Conservation (phyloP, 495 filamentous ascomycete genomes). For the Aspergillus coremiiformis region DNA sequence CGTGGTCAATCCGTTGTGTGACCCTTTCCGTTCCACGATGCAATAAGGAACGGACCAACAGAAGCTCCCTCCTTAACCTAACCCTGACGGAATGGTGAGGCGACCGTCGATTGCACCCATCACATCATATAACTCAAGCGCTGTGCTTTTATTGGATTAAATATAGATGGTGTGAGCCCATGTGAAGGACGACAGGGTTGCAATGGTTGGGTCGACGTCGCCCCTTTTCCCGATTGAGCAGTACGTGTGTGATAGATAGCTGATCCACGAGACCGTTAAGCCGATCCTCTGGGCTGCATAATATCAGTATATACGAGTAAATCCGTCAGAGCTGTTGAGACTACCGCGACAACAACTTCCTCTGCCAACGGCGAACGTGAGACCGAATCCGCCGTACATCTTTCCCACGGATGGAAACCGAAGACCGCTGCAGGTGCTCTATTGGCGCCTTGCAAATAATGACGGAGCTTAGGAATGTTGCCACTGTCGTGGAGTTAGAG, state of each 20-base stretch:
- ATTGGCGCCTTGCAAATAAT: constrained; percentile 19
- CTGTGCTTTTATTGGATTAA: constrained; percentile 7
- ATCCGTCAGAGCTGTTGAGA: background rate
- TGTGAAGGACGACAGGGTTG: background rate
- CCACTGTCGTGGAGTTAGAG: constrained; percentile 23
- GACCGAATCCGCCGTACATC: background rate
- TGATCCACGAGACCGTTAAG: background rate
- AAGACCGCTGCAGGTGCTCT: constrained; percentile 20
- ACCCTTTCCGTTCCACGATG: constrained; percentile 13
- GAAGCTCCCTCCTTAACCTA: background rate
- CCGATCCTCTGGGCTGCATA: background rate
- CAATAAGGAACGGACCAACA: constrained; percentile 9
- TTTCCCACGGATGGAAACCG: constrained; percentile 10
- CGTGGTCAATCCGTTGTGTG: constrained; percentile 7
- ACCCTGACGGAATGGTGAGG: constrained; percentile 13
- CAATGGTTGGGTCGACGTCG: constrained; percentile 3
- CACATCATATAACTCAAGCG: background rate
- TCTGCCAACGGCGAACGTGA: background rate
- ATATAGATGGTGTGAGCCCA: background rate
- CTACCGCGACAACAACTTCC: background rate
- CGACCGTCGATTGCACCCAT: constrained; percentile 6
- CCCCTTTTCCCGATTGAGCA: background rate
- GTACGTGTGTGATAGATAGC: background rate
- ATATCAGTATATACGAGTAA: background rate
- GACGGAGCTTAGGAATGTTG: constrained; percentile 21